These are phyloP conservation scores for Agaricus sinodeliciosus DNA, from an alignment of 768 basidiomycete genomes.

Conservation along the genomic window DNA sequence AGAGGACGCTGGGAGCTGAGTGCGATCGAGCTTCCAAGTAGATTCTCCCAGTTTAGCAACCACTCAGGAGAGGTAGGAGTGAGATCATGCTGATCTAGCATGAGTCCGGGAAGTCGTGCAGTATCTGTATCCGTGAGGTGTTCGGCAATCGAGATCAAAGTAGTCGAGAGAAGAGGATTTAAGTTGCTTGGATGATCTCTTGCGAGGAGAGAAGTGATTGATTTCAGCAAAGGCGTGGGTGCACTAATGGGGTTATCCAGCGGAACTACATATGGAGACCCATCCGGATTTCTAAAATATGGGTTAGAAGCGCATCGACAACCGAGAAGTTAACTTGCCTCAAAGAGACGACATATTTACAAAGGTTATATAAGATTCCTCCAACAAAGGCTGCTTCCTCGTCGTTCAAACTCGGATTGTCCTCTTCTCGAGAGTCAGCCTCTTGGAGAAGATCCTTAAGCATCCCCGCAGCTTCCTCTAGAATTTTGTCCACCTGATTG, in stretches of 20 bases:
- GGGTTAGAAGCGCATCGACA: neutral
- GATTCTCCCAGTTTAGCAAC: constrained; percentile 58
- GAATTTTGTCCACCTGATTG: constrained; percentile 35
- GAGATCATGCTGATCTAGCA: constrained; percentile 63
- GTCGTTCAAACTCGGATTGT: constrained; percentile 42
- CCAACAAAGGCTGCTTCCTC: constrained; percentile 65
- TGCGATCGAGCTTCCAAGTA: constrained; percentile 45
- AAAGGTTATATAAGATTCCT: constrained; percentile 51
- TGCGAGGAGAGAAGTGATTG: constrained; percentile 55
- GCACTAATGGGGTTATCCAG: constrained; percentile 48
- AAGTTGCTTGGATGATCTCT: constrained; percentile 54
- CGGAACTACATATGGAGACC: constrained; percentile 35
- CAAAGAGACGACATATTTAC: constrained; percentile 48
- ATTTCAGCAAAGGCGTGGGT: constrained; percentile 56
- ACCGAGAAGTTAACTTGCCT: constrained; percentile 37
- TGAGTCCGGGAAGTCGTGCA: constrained; percentile 49
- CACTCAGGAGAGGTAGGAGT: constrained; percentile 69
- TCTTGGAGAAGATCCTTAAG: constrained; percentile 71
- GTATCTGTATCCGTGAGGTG: constrained; percentile 67
- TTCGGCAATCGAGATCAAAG: constrained; percentile 59
- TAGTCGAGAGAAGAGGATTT: constrained; percentile 54
- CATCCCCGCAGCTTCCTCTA: constrained; percentile 65
- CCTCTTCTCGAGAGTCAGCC: constrained; percentile 60
- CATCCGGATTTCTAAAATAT: constrained; percentile 23
- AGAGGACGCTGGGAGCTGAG: constrained; percentile 37